Percentiles rank a stretch among this genome's conserved stretches.
Evolutionary conservation across 2,329 filamentous ascomycete genomes (phyloP).

Genomic region (Epichloe hybrida): DNA sequence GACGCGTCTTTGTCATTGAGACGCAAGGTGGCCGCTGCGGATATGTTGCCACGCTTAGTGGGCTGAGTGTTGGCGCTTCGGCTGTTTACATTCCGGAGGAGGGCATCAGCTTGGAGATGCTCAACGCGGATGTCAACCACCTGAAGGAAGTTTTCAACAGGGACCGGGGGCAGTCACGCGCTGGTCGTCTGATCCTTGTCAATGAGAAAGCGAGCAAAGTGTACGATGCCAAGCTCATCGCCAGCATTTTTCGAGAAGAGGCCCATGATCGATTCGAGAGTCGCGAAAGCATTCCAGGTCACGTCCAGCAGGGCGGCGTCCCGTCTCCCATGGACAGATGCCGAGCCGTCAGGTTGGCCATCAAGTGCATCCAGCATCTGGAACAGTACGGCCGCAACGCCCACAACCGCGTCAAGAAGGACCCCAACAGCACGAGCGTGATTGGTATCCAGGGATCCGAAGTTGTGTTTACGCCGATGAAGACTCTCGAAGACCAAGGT

Average conservation of each 20-base stretch:
- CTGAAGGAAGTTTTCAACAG: slow-evolving; percentile 73
- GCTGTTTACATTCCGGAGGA: slow-evolving; percentile 97
- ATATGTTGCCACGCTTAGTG: slow-evolving; percentile 83
- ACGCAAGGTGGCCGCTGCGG: slow-evolving; percentile 92
- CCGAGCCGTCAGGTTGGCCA: slow-evolving; percentile 78
- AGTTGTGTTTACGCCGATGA: slow-evolving; percentile 77
- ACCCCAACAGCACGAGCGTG: slow-evolving; percentile 62
- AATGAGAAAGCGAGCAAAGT: slow-evolving; percentile 88
- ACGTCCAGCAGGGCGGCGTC: slow-evolving; percentile 87
- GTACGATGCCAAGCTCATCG: slow-evolving; percentile 86
- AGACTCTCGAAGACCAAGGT: slow-evolving; percentile 64
- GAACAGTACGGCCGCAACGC: slow-evolving; percentile 60
- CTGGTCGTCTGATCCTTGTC: slow-evolving; percentile 87
- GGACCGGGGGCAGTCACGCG: slow-evolving; percentile 78
- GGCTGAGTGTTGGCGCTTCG: slow-evolving; percentile 78
- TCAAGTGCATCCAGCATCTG: slow-evolving; percentile 87
- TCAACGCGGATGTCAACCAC: slow-evolving; percentile 79
- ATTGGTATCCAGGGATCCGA: slow-evolving; percentile 88
- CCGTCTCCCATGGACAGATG: slow-evolving; percentile 95
- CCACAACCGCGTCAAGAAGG: slow-evolving; percentile 53
- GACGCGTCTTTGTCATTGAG: slow-evolving; percentile 94
- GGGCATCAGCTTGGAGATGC: slow-evolving; percentile 85
- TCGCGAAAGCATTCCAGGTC: slow-evolving; percentile 79
- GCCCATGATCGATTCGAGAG: slow-evolving; percentile 86
- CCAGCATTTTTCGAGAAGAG: slow-evolving; percentile 90